phyloP scores from a whole-genome alignment of 2,329 filamentous ascomycete species.

The Ophiocordyceps camponoti-leonardi region DNA sequence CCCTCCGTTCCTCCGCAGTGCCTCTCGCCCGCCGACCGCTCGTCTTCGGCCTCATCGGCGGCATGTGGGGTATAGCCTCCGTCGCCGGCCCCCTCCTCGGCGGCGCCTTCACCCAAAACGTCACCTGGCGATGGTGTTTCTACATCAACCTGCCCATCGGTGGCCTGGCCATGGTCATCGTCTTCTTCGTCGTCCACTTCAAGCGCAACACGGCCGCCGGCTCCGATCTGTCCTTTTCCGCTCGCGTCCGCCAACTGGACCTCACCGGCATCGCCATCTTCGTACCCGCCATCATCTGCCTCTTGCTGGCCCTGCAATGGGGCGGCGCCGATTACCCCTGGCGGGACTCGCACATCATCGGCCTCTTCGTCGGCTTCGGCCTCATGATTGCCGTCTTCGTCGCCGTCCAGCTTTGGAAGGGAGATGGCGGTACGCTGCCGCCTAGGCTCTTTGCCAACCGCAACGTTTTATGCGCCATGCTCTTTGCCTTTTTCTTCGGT shows the following conservation, averaged over 20 bases:
- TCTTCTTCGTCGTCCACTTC: slow-evolving; percentile 28
- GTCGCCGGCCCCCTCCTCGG: slow-evolving; percentile 33
- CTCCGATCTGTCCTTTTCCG: slow-evolving; percentile 13
- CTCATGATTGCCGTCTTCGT: slow-evolving; percentile 28
- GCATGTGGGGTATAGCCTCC: slow-evolving; percentile 37
- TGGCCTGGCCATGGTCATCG: slow-evolving; percentile 27
- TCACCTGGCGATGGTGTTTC: slow-evolving; percentile 37
- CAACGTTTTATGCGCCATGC: slow-evolving; percentile 21
- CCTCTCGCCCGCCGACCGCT: slow-evolving; percentile 35
- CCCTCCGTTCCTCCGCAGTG: slow-evolving; percentile 12
- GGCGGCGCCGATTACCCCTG: slow-evolving; percentile 35
- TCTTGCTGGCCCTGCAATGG: slow-evolving; percentile 39
- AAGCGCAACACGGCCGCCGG: slow-evolving; percentile 17
- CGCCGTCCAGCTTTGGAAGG: slow-evolving; percentile 24
- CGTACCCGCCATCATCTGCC: slow-evolving; percentile 31
- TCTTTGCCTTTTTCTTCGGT: slow-evolving; percentile 31
- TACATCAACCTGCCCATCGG: slow-evolving; percentile 29
- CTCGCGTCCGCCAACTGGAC: slow-evolving; percentile 28
- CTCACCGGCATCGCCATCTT: slow-evolving; percentile 30
- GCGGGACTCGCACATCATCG: slow-evolving; percentile 29
- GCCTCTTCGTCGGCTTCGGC: slow-evolving; percentile 30
- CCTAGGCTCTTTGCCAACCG: slow-evolving; percentile 26
- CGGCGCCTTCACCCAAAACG: slow-evolving; percentile 29
- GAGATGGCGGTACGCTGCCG: slow-evolving; percentile 26
- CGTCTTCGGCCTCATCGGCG: slow-evolving; percentile 35